Base-by-base conservation (phyloP, 2,329 filamentous ascomycete species). In the Neopestalotiopsis clavispora region DNA sequence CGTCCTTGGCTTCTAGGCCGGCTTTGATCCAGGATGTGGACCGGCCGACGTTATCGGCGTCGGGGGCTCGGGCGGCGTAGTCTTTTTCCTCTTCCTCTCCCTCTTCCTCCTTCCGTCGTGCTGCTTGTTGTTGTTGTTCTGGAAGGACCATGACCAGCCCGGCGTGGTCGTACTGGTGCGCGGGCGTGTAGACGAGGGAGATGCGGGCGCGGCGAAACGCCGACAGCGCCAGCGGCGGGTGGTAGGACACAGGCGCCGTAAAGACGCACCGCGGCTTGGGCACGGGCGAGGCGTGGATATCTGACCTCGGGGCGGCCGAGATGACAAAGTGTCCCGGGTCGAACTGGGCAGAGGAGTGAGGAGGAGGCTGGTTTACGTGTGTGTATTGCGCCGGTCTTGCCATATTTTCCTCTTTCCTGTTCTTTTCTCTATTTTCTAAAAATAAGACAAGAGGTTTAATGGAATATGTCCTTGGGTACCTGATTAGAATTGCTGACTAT, bases 1-100 rank as follows among this genome's bases (percentile, higher is more conserved):
- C 40, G 61, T 64, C 61, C 61, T 64, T 64, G 61, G 61, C 61
- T 20, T 49, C 34, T 7, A 64, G 61, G 20, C 61, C 61, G 61
- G 61, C 61, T 12, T 64, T 64, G 61, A 64, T 20, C 61, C 61
- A 64, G 40, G 61, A 34, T 4, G n/a, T 49, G 12, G 23, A 34
- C 30, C 17, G 10, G 34, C 10, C 34, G 30, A 42, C 59, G 14
- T 13, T 20, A 6, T 12, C 4, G 30, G 59, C 59, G 30, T 20
- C 30, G 57, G 57, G 20, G 9, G 57, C 6, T 10, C 2, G 49
- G 17, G 49, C 10, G 12, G 49, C 6, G 17, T 20, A 7, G 49
- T 56, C 17, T 4, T 9, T 56, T 20, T 56, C 17, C 49, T 9
- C 20, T 5, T 38, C 6, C 34, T n/a, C n/a, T n/a, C n/a, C n/a